Conservation (phyloP, 805 yeast genomes). For the Geotrichum ghanense region DNA sequence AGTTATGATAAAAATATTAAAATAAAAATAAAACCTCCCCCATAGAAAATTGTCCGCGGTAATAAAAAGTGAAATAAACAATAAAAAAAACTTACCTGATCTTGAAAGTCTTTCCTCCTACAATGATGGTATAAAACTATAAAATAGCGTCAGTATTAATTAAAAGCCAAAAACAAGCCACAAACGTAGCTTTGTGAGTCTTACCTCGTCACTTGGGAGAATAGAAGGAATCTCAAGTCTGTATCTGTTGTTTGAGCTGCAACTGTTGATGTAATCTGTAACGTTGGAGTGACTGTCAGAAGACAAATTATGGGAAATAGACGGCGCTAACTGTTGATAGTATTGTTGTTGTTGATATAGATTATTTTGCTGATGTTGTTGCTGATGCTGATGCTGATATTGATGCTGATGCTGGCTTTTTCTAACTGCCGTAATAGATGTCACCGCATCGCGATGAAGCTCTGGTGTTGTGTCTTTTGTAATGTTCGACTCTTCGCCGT, state of each 20-base stretch:
- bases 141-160: background rate
- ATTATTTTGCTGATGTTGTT: background rate
- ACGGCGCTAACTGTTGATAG: background rate
- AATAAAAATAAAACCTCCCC: too few relatives aligned
- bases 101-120: constrained; percentile 50
- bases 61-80: background rate
- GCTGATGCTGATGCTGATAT: too few relatives aligned
- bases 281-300: background rate
- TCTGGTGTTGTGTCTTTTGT: too few relatives aligned
- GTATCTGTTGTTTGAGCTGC: background rate
- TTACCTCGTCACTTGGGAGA: constrained; percentile 48
- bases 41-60: background rate
- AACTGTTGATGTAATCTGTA: background rate
- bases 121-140: constrained; percentile 52
- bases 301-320: background rate
- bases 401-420: too few relatives aligned
- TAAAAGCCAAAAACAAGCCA: too few relatives aligned
- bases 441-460: too few relatives aligned
- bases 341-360: background rate
- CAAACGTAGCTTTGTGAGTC: background rate
- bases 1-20: too few relatives aligned
- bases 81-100: constrained; percentile 16
- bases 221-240: constrained; percentile 20
- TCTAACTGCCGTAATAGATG: too few relatives aligned
- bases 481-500: too few relatives aligned